Conservation (phyloP, 805 yeast genomes). For the Saturnispora kantuleensis region DNA sequence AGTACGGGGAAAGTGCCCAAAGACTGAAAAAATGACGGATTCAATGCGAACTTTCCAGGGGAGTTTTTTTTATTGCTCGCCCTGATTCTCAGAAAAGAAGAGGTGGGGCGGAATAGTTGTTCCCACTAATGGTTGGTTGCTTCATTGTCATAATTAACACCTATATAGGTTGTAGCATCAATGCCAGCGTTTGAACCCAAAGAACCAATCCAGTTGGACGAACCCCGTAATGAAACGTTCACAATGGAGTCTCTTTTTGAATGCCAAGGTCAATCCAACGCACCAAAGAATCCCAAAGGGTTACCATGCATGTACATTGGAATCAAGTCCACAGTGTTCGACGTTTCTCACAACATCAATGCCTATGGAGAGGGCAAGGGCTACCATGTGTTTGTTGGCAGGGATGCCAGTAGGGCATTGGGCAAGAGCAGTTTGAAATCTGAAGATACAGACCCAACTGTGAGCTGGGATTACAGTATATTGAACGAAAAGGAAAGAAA, state of each 20-base stretch:
- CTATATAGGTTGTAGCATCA: background rate
- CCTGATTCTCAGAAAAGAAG: no score
- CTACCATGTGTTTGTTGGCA: slow-evolving; percentile 64
- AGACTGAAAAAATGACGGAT: no score
- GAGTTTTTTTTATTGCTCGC: no score
- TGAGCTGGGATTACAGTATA: slow-evolving; percentile 40
- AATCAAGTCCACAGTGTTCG: slow-evolving; percentile 69
- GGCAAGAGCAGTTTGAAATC: slow-evolving; percentile 57
- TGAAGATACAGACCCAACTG: slow-evolving; percentile 34
- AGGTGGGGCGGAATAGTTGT: no score
- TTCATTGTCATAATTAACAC: background rate
- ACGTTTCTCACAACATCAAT: slow-evolving; percentile 54
- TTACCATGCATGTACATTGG: slow-evolving; percentile 47
- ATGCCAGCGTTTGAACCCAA: slow-evolving; percentile 32
- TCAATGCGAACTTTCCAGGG: no score
- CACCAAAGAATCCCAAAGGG: slow-evolving; percentile 6
- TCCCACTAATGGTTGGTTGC: no score
- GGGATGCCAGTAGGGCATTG: slow-evolving; percentile 67
- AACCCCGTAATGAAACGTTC: slow-evolving; percentile 39
- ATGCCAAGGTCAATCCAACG: slow-evolving; percentile 22
- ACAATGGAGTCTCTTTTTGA: slow-evolving; percentile 17
- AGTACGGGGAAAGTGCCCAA: no score
- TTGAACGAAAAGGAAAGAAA: slow-evolving; percentile 50
- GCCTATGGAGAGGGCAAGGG: slow-evolving; percentile 73
- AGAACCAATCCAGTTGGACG: slow-evolving; percentile 38